Percentiles rank a stretch among this genome's conserved stretches.
phyloP scores from a whole-genome alignment of 352 stramenopile species.

The Globisporangium heterothallicum region DNA sequence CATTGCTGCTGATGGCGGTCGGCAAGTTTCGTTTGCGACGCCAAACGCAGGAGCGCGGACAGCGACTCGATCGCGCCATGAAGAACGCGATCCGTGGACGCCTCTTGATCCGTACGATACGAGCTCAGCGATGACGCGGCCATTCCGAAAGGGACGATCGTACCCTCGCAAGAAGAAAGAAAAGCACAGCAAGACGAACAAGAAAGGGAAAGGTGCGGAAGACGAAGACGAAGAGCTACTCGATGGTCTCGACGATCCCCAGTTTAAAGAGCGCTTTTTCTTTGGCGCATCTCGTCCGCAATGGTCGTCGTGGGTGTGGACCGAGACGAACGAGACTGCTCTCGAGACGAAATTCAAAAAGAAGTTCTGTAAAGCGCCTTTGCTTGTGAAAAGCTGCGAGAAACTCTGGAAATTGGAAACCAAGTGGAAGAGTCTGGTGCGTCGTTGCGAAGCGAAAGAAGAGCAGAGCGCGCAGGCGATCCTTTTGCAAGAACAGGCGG shows the following conservation, averaged over 20 bases:
- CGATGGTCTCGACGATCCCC: constrained; percentile 52
- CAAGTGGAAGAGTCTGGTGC: constrained; percentile 61
- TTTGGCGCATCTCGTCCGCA: constrained; percentile 37
- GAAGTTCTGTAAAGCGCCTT: constrained; percentile 47
- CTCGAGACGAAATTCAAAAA: constrained; percentile 59
- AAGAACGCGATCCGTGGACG: constrained; percentile 59
- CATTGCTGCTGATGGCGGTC: not conserved
- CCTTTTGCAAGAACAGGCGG: constrained; percentile 57
- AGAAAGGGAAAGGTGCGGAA: constrained; percentile 21
- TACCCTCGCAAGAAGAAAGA: constrained; percentile 58
- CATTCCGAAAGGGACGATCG: constrained; percentile 73
- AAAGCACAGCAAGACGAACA: constrained; percentile 28
- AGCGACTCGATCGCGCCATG: constrained; percentile 1
- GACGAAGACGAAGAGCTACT: constrained; percentile 32
- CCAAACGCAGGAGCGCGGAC: not conserved
- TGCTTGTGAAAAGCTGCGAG: constrained; percentile 50
- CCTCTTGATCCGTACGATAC: constrained; percentile 77
- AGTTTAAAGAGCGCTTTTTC: constrained; percentile 64
- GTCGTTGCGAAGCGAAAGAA: constrained; percentile 37
- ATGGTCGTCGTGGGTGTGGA: constrained; percentile 75
- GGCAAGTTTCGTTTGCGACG: constrained; percentile 8
- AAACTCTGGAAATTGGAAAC: constrained; percentile 55
- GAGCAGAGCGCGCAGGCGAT: constrained; percentile 60
- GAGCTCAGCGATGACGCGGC: constrained; percentile 44
- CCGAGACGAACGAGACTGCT: constrained; percentile 39